Evolutionary conservation across 2,329 filamentous ascomycete species (phyloP).

Genomic region (Trichoderma aggressivum): DNA sequence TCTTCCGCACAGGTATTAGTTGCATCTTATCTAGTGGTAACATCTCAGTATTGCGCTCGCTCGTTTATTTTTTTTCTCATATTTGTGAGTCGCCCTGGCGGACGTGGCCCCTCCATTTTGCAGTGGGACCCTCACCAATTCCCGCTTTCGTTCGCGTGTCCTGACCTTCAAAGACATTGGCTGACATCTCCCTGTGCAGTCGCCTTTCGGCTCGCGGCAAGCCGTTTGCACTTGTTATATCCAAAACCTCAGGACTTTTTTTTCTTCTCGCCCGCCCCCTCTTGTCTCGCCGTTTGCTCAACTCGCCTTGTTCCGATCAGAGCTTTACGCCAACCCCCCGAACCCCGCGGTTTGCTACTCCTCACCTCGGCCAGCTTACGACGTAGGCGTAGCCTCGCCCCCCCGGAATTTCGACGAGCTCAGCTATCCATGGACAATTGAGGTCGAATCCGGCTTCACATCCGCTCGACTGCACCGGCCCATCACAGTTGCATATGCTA

Average conservation of each 20-base stretch:
- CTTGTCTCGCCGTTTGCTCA: background rate
- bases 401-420: background rate
- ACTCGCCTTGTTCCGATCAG: constrained; percentile 1
- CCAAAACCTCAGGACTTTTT: constrained; percentile 3
- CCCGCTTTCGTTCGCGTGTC: constrained; percentile 20
- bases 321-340: constrained; percentile 9
- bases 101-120: constrained; percentile 19
- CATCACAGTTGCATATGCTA: constrained; percentile 23
- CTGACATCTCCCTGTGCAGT: constrained; percentile 24
- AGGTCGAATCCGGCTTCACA: constrained; percentile 10
- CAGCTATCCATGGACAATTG: constrained; percentile 18
- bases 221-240: constrained; percentile 22
- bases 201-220: constrained; percentile 24
- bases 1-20: constrained; percentile 39
- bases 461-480: constrained; percentile 15
- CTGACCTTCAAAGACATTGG: constrained; percentile 28
- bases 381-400: background rate
- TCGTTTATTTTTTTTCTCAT: constrained; percentile 29
- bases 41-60: constrained; percentile 31
- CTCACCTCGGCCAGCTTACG: constrained; percentile 5
- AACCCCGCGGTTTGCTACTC: constrained; percentile 13
- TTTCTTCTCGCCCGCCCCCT: background rate
- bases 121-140: constrained; percentile 15
- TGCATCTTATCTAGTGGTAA: constrained; percentile 36
- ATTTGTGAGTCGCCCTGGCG: constrained; percentile 31